Base-by-base conservation (phyloP, 2,329 filamentous ascomycete species). In the Aspergillus pseudoviridinutans region DNA sequence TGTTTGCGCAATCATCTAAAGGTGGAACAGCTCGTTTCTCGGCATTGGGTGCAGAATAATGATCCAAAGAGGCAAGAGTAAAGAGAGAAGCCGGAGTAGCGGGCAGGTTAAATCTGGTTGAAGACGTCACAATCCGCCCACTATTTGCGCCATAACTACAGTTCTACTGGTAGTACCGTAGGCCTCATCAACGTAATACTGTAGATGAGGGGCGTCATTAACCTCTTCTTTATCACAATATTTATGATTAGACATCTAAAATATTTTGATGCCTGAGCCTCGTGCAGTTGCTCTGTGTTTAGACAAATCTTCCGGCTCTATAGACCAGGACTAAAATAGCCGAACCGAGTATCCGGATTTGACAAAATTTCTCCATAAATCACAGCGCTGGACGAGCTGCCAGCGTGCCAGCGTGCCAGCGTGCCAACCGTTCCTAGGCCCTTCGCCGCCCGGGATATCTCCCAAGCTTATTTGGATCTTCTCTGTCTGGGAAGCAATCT, bases 341-440 rank as follows among this genome's bases (percentile, higher is more conserved):
- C 60, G 60, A 58, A 56, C 60, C 60, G 60, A 58, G 38, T 58
- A 54, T 49, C 55, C 56, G 55, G 50, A 22, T 52, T 47, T 17
- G 14, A 50, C 42, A 55, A 58, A 63, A 63, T 63, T 63, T 64
- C 59, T 64, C 62, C 62, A 56, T 63, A 57, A 63, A 64, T 64
- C 62, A 63, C 56, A 64, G 52, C 42, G 38, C 57, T 42, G 52
- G 55, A 58, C 58, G 53, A 28, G 49, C 29, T 49, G 28, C n/a
- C 22, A 17, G 12, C 14, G 4, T 35, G 32, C 32, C 22, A 17
- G 12, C 14, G 4, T 35, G 32, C 32, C 32, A 17, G 22, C 22
- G 22, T 22, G 22, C 22, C 22, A 22, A 22, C 14, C 32, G 32
- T 38, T 17, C 14, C 32, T 17, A 17, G 32, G 17, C 27, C 42